Conservation (phyloP, 2,329 filamentous ascomycete species). For the Cladosporium velox region DNA sequence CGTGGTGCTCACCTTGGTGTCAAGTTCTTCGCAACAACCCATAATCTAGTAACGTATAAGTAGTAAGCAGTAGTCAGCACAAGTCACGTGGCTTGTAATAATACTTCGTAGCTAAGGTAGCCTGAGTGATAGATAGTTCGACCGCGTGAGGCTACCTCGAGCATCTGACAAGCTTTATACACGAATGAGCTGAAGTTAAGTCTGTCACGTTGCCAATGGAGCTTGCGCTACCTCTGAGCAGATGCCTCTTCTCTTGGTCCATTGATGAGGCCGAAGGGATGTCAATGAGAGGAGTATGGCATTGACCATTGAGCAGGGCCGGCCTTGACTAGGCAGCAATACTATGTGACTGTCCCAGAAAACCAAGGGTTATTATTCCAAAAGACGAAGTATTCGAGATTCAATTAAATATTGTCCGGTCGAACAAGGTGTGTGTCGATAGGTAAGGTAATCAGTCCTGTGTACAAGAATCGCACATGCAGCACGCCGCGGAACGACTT, state of each 20-base stretch:
- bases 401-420: no score
- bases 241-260: background rate
- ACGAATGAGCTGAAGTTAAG: background rate
- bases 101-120: background rate
- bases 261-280: background rate
- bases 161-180: background rate
- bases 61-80: background rate
- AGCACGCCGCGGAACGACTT: background rate
- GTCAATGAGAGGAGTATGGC: background rate
- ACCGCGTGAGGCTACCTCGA: background rate
- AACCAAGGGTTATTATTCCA: background rate
- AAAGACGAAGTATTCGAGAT: no score
- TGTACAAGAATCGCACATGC: background rate
- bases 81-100: background rate
- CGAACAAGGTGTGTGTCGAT: no score
- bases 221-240: no score
- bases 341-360: background rate
- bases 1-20: background rate
- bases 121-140: background rate
- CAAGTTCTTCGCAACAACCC: background rate
- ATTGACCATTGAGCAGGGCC: background rate
- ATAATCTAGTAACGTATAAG: background rate
- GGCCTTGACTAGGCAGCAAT: no score
- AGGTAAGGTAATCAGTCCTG: no score
- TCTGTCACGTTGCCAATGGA: background rate